Conservation (phyloP, 306 rosid species). For the Lathyrus tuberosus region DNA sequence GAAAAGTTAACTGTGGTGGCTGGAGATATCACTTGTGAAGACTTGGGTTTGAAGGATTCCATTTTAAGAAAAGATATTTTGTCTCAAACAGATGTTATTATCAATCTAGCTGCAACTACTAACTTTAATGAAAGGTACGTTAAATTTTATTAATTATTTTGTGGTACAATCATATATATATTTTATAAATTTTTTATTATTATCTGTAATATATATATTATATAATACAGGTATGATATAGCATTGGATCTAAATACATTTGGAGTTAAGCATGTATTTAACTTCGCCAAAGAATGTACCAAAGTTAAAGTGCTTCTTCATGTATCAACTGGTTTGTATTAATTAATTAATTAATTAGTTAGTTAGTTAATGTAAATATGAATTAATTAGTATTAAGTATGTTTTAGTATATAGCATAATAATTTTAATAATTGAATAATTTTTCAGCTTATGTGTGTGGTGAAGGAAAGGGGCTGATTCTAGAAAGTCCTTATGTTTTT, state of each 20-base stretch:
- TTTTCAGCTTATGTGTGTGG: slow-evolving; percentile 80
- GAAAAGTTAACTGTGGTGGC: slow-evolving; percentile 63
- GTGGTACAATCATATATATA: not conserved
- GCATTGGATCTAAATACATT: slow-evolving; percentile 65
- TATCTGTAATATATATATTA: no score
- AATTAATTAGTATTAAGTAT: no score
- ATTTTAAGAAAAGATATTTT: slow-evolving; percentile 51
- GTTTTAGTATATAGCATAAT: not conserved
- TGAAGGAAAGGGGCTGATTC: slow-evolving; percentile 67
- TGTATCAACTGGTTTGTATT: slow-evolving; percentile 68
- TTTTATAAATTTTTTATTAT: not conserved
- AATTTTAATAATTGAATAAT: not conserved
- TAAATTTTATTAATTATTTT: not conserved
- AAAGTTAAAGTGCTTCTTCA: slow-evolving; percentile 64
- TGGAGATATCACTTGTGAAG: slow-evolving; percentile 59
- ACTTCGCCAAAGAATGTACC: slow-evolving; percentile 64
- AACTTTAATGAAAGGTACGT: slow-evolving; percentile 76
- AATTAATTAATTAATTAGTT: no score
- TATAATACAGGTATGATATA: slow-evolving; percentile 65
- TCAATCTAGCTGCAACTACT: slow-evolving; percentile 82
- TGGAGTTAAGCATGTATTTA: slow-evolving; percentile 63
- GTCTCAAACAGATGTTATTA: slow-evolving; percentile 53
- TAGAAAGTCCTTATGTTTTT: slow-evolving; percentile 54
- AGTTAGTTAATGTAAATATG: no score
- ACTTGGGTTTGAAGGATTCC: slow-evolving; percentile 59